phyloP scores from a whole-genome alignment of 2,329 filamentous ascomycete species.

The Aspergillus puulaauensis region DNA sequence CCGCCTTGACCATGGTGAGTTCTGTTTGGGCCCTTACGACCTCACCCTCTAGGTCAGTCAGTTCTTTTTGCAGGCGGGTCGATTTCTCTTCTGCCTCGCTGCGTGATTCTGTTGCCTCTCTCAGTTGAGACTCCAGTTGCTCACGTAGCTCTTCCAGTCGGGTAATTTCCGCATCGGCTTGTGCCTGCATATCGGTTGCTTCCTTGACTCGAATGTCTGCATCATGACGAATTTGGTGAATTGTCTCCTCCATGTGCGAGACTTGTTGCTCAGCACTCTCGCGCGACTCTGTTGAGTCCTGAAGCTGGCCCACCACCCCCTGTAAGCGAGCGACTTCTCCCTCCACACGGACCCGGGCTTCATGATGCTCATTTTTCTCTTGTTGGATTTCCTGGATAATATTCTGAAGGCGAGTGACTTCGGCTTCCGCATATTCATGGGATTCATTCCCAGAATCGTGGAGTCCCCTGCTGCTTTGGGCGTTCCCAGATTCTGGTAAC shows the following conservation, averaged over 20 bases:
- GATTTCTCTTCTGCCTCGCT: constrained; percentile 38
- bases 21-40: constrained; percentile 69
- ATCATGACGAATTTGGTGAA: constrained; percentile 23
- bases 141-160: constrained; percentile 26
- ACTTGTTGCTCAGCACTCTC: constrained; percentile 29
- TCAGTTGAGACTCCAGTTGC: constrained; percentile 33
- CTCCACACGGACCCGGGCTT: constrained; percentile 22
- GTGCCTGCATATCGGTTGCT: constrained; percentile 18
- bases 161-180: constrained; percentile 22
- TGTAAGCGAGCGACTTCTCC: constrained; percentile 28
- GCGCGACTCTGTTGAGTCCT: constrained; percentile 27
- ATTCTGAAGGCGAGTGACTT: constrained; percentile 35
- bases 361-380: constrained; percentile 19
- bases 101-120: constrained; percentile 28
- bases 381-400: constrained; percentile 43
- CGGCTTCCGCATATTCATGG: constrained; percentile 30
- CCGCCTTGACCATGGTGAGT: constrained; percentile 84
- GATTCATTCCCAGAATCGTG: constrained; percentile 30
- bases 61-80: constrained; percentile 48
- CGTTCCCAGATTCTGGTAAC: constrained; percentile 30
- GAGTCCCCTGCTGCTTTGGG: constrained; percentile 29
- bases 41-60: constrained; percentile 59
- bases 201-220: constrained; percentile 22
- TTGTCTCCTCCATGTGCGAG: constrained; percentile 26
- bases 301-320: constrained; percentile 32